Evolutionary conservation across 2,329 filamentous ascomycete species (phyloP).

Genomic region (Talaromyces sp.): DNA sequence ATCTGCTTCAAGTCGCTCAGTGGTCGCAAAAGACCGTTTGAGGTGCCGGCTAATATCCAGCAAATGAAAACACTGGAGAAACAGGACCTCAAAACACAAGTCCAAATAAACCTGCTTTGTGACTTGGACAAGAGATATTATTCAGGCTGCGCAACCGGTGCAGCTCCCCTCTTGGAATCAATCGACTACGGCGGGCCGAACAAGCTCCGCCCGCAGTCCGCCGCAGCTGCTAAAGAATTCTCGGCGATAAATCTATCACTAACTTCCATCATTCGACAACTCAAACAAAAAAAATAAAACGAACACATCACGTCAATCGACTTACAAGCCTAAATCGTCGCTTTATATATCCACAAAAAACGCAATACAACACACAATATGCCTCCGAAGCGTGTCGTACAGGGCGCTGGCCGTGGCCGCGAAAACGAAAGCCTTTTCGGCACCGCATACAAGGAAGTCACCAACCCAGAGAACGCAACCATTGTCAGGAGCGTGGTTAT

Average conservation of each 20-base stretch:
- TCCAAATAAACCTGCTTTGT: not conserved
- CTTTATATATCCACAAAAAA: not conserved
- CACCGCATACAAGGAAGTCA: constrained; percentile 59
- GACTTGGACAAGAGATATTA: not conserved
- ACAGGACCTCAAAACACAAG: not conserved
- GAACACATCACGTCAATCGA: not conserved
- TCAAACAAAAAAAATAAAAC: not conserved
- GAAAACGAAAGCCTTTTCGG: constrained; percentile 48
- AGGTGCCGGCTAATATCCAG: not conserved
- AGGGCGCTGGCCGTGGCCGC: constrained; percentile 41
- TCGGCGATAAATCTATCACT: constrained; percentile 11
- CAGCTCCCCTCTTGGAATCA: constrained; percentile 13
- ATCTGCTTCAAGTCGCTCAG: not conserved
- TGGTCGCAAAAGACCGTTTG: not conserved
- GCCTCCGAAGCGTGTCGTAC: constrained; percentile 59
- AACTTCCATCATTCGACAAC: constrained; percentile 2
- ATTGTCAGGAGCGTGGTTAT: constrained; percentile 64
- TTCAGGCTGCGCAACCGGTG: not conserved
- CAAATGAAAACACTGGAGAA: not conserved
- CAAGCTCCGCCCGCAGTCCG: constrained; percentile 28
- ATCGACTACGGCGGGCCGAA: constrained; percentile 23
- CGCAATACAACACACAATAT: constrained; percentile 36
- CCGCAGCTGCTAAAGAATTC: constrained; percentile 26
- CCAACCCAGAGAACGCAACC: constrained; percentile 63
- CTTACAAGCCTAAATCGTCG: not conserved